Evolutionary conservation across 1,284 basidiomycete species (phyloP), one percentile per base, ranked within the genome.

Genomic region (Ustanciosporium gigantosporum): DNA sequence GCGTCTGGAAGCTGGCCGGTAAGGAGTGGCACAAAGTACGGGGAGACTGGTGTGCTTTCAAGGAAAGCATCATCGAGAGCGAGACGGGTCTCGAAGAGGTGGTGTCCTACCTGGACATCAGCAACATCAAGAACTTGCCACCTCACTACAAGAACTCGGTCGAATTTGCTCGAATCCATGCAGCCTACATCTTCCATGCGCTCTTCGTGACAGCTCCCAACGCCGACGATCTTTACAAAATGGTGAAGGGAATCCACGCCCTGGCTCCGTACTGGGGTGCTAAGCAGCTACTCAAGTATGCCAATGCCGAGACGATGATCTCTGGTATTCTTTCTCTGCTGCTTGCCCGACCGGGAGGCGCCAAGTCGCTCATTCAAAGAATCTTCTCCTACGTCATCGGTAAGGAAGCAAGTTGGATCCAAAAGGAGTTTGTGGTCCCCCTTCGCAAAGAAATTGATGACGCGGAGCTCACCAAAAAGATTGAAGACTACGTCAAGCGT

Each of bases 181-280:
- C 68, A 4, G 69, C 75, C 7, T 67, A 64, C 48, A 50, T 76
- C 22, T 56, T 73, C 53, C 71, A 74, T 48, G 45, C 66, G 15
- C 66, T 75, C 23, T 68, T 77, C 31, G 72, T 76, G 38, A 59
- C 57, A 13, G 64, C 68, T 5, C 74, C 74, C 21, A 56, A 58
- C 21, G 64, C 75, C 3, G 73, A 76, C 44, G 56, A 51, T 34
- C 52, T 74, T 5, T 77, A 67, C 67, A 58, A 62, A 43, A 56
- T 75, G 52, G 50, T 76, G 41, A 70, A 62, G 44, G 64, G 68
- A 19, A 67, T 72, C 35, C 74, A 76, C 45, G 52, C 55, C 21
- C 65, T 77, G 25, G 72, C 74, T 31, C 75, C 75, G 3, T 77
- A 76, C 61, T 77, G 75, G 75, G 70, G 72, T 11, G 75, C 74